Base-by-base conservation (phyloP, 2,329 filamentous ascomycete species). In the Penicillium rolfsii region DNA sequence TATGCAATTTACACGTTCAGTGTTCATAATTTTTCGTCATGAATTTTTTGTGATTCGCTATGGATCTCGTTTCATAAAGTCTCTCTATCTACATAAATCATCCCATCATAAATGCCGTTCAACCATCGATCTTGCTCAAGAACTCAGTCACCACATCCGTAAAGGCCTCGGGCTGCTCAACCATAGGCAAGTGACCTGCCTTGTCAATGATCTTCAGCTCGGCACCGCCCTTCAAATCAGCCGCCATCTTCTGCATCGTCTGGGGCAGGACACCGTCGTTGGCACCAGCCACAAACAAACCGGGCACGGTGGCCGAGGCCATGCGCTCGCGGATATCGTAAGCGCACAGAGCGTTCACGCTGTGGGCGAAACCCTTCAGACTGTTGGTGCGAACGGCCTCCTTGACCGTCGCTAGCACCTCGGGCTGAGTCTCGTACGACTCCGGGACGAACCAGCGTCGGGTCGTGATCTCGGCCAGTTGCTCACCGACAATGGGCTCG, bases 151-250 rank as follows among this genome's bases (percentile, higher is more conserved):
- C 80, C 49, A 85, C 85, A 30, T 83, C 79, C 72, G 88, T 88
- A 73, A 93, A 93, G 4, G 83, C 86, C 59, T 81, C 77, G 0
- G 90, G 88, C 66, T 86, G 84, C 77, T 96, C 92, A 52, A 87
- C 87, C 91, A 96, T 96, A 0, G 92, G 92, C 70, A 96, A 76
- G 79, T 96, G 92, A 0, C 92, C 92, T 0, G 91, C 87, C 8
- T 83, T 79, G 0, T 90, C 85, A 9, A 96, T 84, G 59, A 90
- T 76, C 72, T 83, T 86, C 65, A 93, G 82, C 60, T 85, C 82
- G 0, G 83, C 84, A 0, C 84, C 85, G 0, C 75, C 73, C 9
- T 89, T 88, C 45, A 91, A 74, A 19, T 79, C 73, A 0, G 76
- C 81, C 57, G 83, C 86, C 83, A 93, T 91, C 14, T 87, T 87